phyloP scores from a whole-genome alignment of 2,329 filamentous ascomycete genomes.

The Cladophialophora yegresii region DNA sequence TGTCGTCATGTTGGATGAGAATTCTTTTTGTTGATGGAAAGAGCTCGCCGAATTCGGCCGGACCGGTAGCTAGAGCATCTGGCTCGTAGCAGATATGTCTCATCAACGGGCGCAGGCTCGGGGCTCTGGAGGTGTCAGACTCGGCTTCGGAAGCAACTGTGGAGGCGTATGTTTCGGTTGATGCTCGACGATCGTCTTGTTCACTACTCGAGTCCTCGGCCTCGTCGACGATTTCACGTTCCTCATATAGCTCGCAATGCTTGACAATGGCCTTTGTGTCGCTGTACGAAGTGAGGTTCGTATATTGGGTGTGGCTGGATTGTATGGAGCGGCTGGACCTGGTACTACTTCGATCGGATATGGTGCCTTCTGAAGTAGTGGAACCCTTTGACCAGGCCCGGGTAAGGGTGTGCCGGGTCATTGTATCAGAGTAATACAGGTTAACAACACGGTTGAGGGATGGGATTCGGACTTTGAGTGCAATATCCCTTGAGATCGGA shows the following conservation, averaged over 20 bases:
- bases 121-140: constrained; percentile 50
- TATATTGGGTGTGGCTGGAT: constrained; percentile 34
- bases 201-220: constrained; percentile 27
- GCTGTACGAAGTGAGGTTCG: constrained; percentile 33
- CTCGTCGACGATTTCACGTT: constrained; percentile 20
- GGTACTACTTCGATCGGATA: constrained; percentile 27
- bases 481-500: constrained; percentile 7
- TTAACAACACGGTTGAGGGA: background rate
- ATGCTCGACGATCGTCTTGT: constrained; percentile 52
- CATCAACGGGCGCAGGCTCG: constrained; percentile 23
- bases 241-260: constrained; percentile 19
- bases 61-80: constrained; percentile 73
- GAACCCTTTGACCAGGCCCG: constrained; percentile 28
- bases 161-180: constrained; percentile 79
- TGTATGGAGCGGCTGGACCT: constrained; percentile 27
- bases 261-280: constrained; percentile 28
- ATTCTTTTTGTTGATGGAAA: constrained; percentile 84
- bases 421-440: constrained; percentile 7
- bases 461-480: background rate
- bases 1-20: constrained; percentile 84
- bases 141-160: constrained; percentile 65
- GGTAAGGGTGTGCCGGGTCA: constrained; percentile 20
- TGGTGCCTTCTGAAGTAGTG: constrained; percentile 29
- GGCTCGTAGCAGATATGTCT: constrained; percentile 53
- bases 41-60: constrained; percentile 76